Base-by-base conservation (phyloP, 176 grass and related monocot genomes). In the Saccharum officinarum region DNA sequence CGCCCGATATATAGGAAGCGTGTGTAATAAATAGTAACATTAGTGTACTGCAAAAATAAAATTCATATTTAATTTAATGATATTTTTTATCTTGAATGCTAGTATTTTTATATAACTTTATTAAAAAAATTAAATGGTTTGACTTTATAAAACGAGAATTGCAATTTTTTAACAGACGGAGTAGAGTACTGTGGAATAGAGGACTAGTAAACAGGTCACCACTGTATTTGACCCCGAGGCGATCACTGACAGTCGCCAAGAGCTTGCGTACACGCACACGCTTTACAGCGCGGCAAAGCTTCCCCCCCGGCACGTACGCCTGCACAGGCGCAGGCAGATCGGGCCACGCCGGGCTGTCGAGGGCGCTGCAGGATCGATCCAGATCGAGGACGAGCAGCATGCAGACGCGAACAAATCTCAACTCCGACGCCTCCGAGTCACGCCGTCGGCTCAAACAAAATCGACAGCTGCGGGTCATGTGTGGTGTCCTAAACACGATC, bases 381-480 rank as follows among this genome's bases (percentile, higher is more conserved):
- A 87, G 80, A 91, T 91, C 84, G 55, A 8, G 15, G 54, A 22
- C 20, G 11, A 17, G 49, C 49, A 54, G 10, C 26, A 30, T 3
- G 72, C 65, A 18, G 23, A 84, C 62, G 60, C 33, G 54, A 80
- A 76, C 80, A 87, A 84, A 91, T 66, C 76, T 75, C 69, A n/a
- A 87, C 76, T 36, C 81, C 80, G 77, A 18, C 69, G 18, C 71
- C 33, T 40, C 37, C 46, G 45, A 54, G 71, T 65, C 78, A 77
- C 64, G 41, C 79, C 46, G 61, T 69, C 69, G 49, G 39, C 81
- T 70, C 76, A 8, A 37, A 84, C 80, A 87, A 90, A 36, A 18
- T 45, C 47, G 80, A 84, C 89, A 91, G 75, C 85, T 80, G 81
- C 89, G 10, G 44, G 61, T 46, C 89, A 66, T 67, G 59, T 67